Base-by-base conservation (phyloP, 345 rosid species). In the Turritis glabra region DNA sequence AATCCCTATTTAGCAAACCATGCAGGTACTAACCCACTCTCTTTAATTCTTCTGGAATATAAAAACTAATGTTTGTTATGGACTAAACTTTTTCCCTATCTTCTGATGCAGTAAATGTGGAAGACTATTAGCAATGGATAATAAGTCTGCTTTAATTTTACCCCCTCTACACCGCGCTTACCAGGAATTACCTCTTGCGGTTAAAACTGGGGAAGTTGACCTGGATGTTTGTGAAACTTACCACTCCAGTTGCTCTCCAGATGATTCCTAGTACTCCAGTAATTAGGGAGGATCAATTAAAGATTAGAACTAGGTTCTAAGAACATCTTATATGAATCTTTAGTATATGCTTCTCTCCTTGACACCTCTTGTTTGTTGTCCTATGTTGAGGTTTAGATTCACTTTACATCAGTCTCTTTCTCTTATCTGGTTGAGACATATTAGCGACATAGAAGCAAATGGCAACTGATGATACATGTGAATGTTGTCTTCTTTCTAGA, bases 91-190 rank as follows among this genome's bases (percentile, higher is more conserved):
- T 65, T 26, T 19, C 18, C 10, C 17, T 65, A 25, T 56, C 74
- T 53, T 62, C 27, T 65, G 53, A 23, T 79, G 73, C 93, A 94
- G 97, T 30, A 82, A 88, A 77, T 94, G 97, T 53, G 89, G 89
- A 60, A 80, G 80, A 65, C 78, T 87, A 74, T 80, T 94, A 51
- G 80, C 93, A 71, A 83, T 89, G 90, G 97, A 94, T 68, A 85
- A 80, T 62, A 81, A 74, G 50, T 85, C 90, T 29, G 82, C 89
- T 5, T 32, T 89, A 48, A 47, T 89, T 56, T 69, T 89, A 71
- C 90, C 90, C 60, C 96, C 88, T 2, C 75, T 88, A 33, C 69
- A 72, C 73, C 90, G 88, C 1, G 50, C 86, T 8, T 87, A 82
- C 73, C 75, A 56, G 55, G 72, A 77, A 56, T 48, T 80, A 32